Conservation (phyloP, 176 grass and related monocot genomes). For the Areca catechu region DNA sequence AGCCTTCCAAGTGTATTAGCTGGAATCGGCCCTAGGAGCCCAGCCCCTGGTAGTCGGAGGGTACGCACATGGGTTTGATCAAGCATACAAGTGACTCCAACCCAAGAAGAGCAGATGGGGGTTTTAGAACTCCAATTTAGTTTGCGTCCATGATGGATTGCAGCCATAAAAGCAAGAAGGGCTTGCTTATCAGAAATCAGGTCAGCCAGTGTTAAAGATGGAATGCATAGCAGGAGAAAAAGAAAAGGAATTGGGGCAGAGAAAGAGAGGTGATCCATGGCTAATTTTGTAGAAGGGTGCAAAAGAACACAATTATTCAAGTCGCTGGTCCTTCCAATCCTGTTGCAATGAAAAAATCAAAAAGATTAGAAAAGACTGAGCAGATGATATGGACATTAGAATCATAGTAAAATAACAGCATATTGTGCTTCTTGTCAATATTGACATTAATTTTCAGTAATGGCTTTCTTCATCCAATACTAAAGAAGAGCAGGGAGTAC, state of each 20-base stretch:
- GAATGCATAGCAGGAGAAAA: slow-evolving; percentile 40
- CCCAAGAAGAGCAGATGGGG: slow-evolving; percentile 9
- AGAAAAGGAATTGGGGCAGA: slow-evolving; percentile 24
- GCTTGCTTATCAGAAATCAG: slow-evolving; percentile 6
- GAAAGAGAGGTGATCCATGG: slow-evolving; percentile 31
- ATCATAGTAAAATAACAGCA: too few relatives aligned
- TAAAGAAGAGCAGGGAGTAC: too few relatives aligned
- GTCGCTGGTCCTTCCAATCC: slow-evolving; percentile 19
- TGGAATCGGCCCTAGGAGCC: slow-evolving; percentile 1
- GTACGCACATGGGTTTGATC: background rate
- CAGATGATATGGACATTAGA: too few relatives aligned
- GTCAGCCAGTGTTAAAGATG: background rate
- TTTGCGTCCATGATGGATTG: slow-evolving; percentile 2
- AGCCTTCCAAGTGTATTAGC: slow-evolving; percentile 5
- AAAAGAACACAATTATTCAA: slow-evolving; percentile 13
- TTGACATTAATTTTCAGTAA: too few relatives aligned
- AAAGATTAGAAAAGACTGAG: background rate
- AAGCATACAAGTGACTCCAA: slow-evolving; percentile 5
- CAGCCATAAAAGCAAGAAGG: background rate
- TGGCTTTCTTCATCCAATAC: too few relatives aligned
- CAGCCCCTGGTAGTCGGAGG: slow-evolving; percentile 7
- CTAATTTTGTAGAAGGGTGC: slow-evolving; percentile 20
- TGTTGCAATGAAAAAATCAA: slow-evolving; percentile 10
- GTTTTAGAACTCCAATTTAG: slow-evolving; percentile 7
- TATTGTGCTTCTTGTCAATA: too few relatives aligned